These are phyloP conservation scores for Dothidotthia symphoricarpi DNA, from an alignment of 2,329 filamentous ascomycete genomes.

Conservation along the genomic window DNA sequence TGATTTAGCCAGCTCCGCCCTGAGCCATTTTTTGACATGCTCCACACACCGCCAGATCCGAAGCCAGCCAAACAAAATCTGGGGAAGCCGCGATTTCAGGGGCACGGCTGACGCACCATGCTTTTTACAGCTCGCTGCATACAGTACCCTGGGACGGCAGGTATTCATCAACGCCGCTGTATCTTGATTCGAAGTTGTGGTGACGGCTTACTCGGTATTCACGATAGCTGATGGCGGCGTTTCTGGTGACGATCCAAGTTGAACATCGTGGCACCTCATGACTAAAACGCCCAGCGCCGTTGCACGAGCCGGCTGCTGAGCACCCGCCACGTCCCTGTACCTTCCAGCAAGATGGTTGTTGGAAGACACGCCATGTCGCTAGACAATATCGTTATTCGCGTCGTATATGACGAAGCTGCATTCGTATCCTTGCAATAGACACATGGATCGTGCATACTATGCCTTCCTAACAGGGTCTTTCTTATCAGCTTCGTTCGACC, in stretches of 20 bases:
- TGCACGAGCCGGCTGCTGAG: constrained; percentile 16
- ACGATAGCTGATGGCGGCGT: constrained; percentile 11
- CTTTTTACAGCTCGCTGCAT: constrained; percentile 22
- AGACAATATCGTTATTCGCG: constrained; percentile 28
- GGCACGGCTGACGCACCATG: constrained; percentile 20
- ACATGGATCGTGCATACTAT: constrained; percentile 1
- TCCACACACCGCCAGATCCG: constrained; percentile 36
- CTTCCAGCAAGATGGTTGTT: constrained; percentile 11
- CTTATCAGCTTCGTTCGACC: background rate
- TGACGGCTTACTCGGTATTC: constrained; percentile 2
- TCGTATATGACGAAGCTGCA: constrained; percentile 29
- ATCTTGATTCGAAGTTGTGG: constrained; percentile 1
- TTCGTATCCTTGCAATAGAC: constrained; percentile 15
- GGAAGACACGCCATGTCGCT: constrained; percentile 25
- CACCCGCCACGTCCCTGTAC: constrained; percentile 19
- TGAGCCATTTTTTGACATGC: constrained; percentile 34
- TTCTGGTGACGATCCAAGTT: constrained; percentile 12
- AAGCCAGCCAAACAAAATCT: constrained; percentile 26
- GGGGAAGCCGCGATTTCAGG: constrained; percentile 31
- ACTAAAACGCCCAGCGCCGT: constrained; percentile 11
- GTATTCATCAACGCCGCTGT: constrained; percentile 11
- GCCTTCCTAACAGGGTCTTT: constrained; percentile 9
- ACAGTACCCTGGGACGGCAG: constrained; percentile 14
- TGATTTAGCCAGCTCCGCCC: constrained; percentile 23
- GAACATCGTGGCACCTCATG: constrained; percentile 13